Percentiles rank a stretch among this genome's conserved stretches.
Evolutionary conservation across 2,329 filamentous ascomycete genomes (phyloP).

Genomic region (Fusarium lyarnte): DNA sequence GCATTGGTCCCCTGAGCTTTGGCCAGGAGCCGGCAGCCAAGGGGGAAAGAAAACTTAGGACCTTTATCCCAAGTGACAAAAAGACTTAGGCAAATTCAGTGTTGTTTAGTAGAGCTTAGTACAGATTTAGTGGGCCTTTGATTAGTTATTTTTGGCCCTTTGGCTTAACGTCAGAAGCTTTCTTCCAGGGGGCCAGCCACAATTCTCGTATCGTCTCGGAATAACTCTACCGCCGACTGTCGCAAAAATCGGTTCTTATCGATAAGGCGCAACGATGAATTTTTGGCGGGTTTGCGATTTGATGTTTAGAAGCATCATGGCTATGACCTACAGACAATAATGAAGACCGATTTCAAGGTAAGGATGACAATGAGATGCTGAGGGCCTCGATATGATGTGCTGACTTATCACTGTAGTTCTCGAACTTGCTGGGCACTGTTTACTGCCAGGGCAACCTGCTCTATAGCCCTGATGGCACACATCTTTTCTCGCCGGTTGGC

Average conservation of each 20-base stretch:
- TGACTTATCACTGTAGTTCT: conserved; percentile 72
- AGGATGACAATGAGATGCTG: conserved; percentile 19
- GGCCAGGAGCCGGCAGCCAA: conserved; percentile 34
- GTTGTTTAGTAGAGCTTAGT: fast-evolving
- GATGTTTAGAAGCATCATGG: conserved; percentile 46
- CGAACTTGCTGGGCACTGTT: conserved; percentile 96
- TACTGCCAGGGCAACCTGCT: conserved; percentile 98
- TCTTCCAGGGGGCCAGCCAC: conserved; percentile 20
- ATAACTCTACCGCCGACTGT: conserved; percentile 48
- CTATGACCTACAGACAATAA: conserved; percentile 64
- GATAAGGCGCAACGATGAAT: conserved; percentile 48
- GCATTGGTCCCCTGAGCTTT: conserved; percentile 34
- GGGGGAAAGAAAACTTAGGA: background rate
- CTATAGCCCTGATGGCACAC: conserved; percentile 95
- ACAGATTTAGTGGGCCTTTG: background rate
- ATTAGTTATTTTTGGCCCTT: background rate
- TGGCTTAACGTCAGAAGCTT: background rate
- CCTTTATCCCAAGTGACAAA: background rate
- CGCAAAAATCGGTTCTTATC: conserved; percentile 46
- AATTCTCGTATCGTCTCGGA: conserved; percentile 40
- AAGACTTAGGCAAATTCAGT: background rate
- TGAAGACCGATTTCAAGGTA: conserved; percentile 99
- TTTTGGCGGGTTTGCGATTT: conserved; percentile 45
- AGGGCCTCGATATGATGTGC: background rate
- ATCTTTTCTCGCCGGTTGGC: conserved; percentile 93